phyloP scores from a whole-genome alignment of 1,284 basidiomycete species.

The Exobasidium rhododendri region DNA sequence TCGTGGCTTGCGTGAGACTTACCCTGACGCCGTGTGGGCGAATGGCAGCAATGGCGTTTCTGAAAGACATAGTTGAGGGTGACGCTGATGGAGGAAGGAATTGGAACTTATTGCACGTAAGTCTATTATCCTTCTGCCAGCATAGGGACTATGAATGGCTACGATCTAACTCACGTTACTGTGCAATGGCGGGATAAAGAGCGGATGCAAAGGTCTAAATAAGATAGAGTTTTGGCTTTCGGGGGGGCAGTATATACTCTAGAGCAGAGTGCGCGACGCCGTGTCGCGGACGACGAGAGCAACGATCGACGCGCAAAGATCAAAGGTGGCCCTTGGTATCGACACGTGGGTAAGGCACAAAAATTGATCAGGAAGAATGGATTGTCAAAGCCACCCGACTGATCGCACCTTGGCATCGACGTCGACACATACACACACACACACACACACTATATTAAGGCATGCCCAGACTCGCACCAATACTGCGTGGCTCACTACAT shows the following conservation, averaged over 20 bases:
- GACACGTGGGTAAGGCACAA: background rate
- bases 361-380: background rate
- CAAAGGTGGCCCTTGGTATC: background rate
- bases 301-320: background rate
- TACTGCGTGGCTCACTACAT: background rate
- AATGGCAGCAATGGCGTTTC: background rate
- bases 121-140: no score
- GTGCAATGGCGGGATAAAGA: background rate
- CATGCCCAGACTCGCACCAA: constrained; percentile 2
- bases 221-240: no score
- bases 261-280: no score
- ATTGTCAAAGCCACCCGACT: background rate
- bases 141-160: no score
- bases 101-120: no score
- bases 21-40: background rate
- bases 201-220: background rate
- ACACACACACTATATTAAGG: background rate
- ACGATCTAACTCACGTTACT: no score
- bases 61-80: background rate
- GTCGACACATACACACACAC: no score
- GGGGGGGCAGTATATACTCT: no score
- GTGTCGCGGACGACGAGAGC: no score
- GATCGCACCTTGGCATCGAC: no score
- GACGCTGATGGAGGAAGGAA: background rate
- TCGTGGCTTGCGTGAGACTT: background rate